These are phyloP conservation scores for Stephania cephalantha DNA, from an alignment of 164 flowering plant species.

Conservation along the genomic window DNA sequence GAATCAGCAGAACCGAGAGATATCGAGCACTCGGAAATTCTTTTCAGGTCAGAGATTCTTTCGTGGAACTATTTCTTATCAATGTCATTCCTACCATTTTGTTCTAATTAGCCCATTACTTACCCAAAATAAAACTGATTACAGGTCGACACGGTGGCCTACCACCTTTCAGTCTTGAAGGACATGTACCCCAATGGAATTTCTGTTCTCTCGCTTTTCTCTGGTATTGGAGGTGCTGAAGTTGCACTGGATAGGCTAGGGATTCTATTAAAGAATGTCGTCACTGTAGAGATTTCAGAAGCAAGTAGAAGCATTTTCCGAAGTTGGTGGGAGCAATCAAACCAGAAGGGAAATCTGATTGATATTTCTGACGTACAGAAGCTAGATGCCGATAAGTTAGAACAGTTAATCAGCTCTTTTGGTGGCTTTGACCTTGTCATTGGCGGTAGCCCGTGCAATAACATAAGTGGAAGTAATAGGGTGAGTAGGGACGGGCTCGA, in stretches of 20 bases:
- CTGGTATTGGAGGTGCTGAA: conserved; percentile 92
- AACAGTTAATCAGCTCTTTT: conserved; percentile 32
- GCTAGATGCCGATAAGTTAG: conserved; percentile 36
- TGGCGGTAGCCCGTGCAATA: conserved; percentile 93
- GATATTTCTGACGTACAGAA: conserved; percentile 53
- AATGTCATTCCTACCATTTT: background rate
- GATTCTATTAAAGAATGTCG: conserved; percentile 65
- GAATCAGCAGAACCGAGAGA: conserved; percentile 79
- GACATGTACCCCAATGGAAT: conserved; percentile 62
- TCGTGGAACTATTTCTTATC: background rate
- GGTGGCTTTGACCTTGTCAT: conserved; percentile 78
- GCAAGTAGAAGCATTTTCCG: conserved; percentile 55
- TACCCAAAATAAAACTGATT: background rate
- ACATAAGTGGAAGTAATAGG: conserved; percentile 76
- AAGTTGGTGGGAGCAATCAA: conserved; percentile 92
- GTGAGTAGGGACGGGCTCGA: conserved; percentile 76
- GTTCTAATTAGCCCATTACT: background rate
- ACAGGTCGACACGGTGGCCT: conserved; percentile 89
- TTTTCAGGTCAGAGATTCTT: conserved; percentile 50
- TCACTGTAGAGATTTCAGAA: conserved; percentile 78
- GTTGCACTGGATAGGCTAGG: conserved; percentile 91
- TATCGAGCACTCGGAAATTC: conserved; percentile 80
- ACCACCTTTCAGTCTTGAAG: conserved; percentile 74
- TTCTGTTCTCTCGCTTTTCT: conserved; percentile 66
- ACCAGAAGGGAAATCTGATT: conserved; percentile 55